These are phyloP conservation scores for Picea sitchensis DNA, from an alignment of 75 land plant species.

Conservation along the genomic window DNA sequence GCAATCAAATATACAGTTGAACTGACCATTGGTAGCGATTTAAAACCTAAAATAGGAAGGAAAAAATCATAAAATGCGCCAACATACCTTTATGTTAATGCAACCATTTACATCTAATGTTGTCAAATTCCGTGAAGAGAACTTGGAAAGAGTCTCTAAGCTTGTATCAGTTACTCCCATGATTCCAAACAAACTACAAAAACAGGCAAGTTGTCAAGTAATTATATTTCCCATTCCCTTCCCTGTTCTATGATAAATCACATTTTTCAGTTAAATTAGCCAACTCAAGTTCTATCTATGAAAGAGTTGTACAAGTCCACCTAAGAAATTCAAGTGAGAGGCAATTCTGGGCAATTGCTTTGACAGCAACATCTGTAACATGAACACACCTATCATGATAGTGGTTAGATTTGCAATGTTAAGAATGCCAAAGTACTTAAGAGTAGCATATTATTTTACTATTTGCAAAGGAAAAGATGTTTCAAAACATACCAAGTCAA, in stretches of 20 bases:
- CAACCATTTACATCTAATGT: conserved; percentile 98
- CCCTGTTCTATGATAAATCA: background rate
- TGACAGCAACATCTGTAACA: conserved; percentile 77
- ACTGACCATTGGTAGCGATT: background rate
- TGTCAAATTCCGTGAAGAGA: conserved; percentile 51
- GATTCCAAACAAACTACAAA: conserved; percentile 87
- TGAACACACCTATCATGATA: conserved; percentile 63
- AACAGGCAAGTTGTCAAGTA: background rate
- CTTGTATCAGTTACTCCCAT: conserved; percentile 88
- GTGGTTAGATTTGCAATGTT: conserved; percentile 1
- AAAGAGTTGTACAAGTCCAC: conserved; percentile 20
- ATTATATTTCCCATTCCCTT: background rate
- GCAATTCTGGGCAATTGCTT: conserved; percentile 73
- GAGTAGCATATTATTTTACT: background rate
- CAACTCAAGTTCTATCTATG: background rate
- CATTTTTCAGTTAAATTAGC: background rate
- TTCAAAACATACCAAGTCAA: conserved; percentile 71
- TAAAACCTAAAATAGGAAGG: background rate
- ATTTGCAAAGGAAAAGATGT: background rate
- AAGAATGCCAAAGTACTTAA: background rate
- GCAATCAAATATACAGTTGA: background rate
- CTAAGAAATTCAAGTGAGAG: conserved; percentile 67
- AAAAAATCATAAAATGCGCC: background rate
- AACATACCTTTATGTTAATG: conserved; percentile 74
- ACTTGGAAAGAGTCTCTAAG: conserved; percentile 61